Conservation (phyloP, 2,329 filamentous ascomycete species). For the Aspergillus ibericus region DNA sequence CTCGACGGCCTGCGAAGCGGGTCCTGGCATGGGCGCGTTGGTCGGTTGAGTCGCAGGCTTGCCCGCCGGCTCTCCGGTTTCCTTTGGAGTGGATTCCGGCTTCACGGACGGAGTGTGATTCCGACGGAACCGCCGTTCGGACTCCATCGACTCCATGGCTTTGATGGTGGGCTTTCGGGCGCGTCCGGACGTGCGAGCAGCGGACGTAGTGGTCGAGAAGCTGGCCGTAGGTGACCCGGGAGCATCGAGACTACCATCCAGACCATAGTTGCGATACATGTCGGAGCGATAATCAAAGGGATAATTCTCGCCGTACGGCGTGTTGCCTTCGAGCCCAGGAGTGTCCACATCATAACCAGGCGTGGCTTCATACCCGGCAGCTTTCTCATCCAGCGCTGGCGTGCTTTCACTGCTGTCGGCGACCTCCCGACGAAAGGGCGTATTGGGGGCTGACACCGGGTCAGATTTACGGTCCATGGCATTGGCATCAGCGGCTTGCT, state of each 20-base stretch:
- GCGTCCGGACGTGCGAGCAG: slow-evolving; percentile 18
- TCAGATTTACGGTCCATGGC: slow-evolving; percentile 2
- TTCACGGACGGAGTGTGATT: slow-evolving; percentile 15
- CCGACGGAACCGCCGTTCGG: slow-evolving; percentile 20
- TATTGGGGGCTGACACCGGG: not conserved
- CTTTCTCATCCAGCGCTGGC: slow-evolving; percentile 11
- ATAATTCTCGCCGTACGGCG: slow-evolving; percentile 8
- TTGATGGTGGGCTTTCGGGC: slow-evolving; percentile 24
- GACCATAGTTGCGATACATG: slow-evolving; percentile 23
- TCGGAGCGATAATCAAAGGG: slow-evolving; percentile 24
- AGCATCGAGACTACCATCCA: slow-evolving; percentile 21
- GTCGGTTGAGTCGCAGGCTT: not conserved
- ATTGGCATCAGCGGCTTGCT: not conserved
- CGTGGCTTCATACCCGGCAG: not conserved
- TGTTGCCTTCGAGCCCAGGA: not conserved
- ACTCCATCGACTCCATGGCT: slow-evolving; percentile 21
- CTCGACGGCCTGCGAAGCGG: not conserved
- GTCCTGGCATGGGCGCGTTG: not conserved
- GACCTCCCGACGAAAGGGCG: slow-evolving; percentile 9
- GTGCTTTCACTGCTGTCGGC: slow-evolving; percentile 13
- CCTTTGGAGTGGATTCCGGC: not conserved
- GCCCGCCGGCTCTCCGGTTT: not conserved
- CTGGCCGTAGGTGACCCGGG: slow-evolving; percentile 20
- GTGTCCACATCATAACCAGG: not conserved
- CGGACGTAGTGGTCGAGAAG: slow-evolving; percentile 18